Evolutionary conservation across 306 rosid genomes (phyloP).

Genomic region (Prunus mume): DNA sequence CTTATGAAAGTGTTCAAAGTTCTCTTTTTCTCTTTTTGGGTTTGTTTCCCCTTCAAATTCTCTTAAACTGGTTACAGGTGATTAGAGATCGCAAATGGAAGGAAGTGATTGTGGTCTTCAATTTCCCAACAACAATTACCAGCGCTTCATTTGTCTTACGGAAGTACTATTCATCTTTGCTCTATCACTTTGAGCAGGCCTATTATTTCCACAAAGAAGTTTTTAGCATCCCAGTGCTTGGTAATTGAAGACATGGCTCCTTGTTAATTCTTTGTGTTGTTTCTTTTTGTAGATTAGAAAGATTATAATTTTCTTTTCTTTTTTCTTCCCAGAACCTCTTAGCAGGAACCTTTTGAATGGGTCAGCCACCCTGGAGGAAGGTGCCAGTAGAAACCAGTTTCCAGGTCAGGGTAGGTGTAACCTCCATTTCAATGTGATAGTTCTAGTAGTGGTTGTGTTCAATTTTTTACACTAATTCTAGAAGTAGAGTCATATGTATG

Average conservation of each 20-base stretch:
- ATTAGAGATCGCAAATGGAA: slow-evolving; percentile 78
- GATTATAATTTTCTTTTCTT: slow-evolving; percentile 5
- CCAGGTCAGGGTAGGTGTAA: slow-evolving; percentile 36
- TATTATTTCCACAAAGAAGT: slow-evolving; percentile 64
- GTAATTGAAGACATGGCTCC: slow-evolving; percentile 33
- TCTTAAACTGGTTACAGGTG: slow-evolving; percentile 47
- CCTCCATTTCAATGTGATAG: slow-evolving; percentile 7
- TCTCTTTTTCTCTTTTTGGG: neutral
- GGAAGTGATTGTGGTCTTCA: slow-evolving; percentile 57
- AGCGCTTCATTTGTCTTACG: slow-evolving; percentile 75
- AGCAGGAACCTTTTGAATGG: slow-evolving; percentile 31
- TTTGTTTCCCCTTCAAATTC: slow-evolving; percentile 2
- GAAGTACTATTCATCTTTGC: slow-evolving; percentile 66
- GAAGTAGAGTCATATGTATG: neutral
- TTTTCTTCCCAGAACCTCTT: slow-evolving; percentile 35
- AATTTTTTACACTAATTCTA: slow-evolving; percentile 7
- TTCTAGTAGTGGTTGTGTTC: neutral
- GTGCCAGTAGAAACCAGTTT: slow-evolving; percentile 34
- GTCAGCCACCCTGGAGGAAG: slow-evolving; percentile 29
- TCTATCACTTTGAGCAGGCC: slow-evolving; percentile 84
- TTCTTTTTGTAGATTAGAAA: slow-evolving; percentile 8
- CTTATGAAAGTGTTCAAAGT: neutral
- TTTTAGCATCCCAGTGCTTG: slow-evolving; percentile 32
- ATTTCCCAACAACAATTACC: slow-evolving; percentile 62
- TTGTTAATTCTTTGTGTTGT: slow-evolving; percentile 1